Evolutionary conservation across 148 eudicot genomes (phyloP), one percentile per base, ranked within the genome.

Genomic region (Pharnaceum exiguum): DNA sequence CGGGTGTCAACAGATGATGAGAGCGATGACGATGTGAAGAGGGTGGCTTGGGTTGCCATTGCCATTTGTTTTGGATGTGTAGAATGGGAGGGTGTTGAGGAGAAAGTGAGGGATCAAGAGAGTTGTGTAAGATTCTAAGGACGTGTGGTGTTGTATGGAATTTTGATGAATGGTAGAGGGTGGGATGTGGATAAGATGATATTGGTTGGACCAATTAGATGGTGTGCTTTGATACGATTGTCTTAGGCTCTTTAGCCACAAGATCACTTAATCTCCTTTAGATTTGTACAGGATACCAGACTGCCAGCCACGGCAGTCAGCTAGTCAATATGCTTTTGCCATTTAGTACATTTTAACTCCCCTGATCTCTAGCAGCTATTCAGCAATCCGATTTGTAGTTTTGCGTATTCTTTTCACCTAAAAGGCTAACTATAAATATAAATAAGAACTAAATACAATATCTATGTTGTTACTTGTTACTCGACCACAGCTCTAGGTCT

Each of bases 21-120:
- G 47, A 79, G 55, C 25, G 84, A 65, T 0, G 89, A 32, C 30
- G 96, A 84, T 28, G 89, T 66, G 68, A 82, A 68, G 32, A 90
- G 79, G 52, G 96, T 76, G 48, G 98, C 79, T 77, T 93, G 96
- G 25, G 96, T 75, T 59, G 96, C 82, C 90, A 88, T 88, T 10
- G 98, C 94, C 98, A 87, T 84, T 48, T 28, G n/a, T n/a, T n/a
- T 13, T 17, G 63, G 49, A 13, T 66, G 22, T 19, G 28, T 30
- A 25, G 29, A 60, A 31, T 57, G 53, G 39, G 60, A 65, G 54
- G 29, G 55, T 47, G 66, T 46, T 52, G 63, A 28, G 37, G 59
- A 36, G 31, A n/a, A 25, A 39, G 57, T 3, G 37, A 55, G 36
- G 3, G 19, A 30, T 21, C 3, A 9, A 19, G 16, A 1, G 7